Base-by-base conservation (phyloP, 78 protist species). In the Chrysochromulina parva region DNA sequence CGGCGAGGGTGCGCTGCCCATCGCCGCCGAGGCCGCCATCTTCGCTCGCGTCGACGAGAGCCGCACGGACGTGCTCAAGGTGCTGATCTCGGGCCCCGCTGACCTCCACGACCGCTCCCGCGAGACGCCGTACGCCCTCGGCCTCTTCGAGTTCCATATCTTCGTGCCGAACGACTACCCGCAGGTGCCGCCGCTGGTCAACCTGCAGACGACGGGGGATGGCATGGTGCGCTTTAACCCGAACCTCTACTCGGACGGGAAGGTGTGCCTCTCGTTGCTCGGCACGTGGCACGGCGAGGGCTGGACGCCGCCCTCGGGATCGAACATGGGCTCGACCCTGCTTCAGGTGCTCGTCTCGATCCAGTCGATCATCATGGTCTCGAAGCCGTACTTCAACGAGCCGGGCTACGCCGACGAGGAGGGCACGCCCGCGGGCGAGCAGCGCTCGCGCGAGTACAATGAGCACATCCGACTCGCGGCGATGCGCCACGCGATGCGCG, bases 371-470 rank as follows among this genome's bases (percentile, higher is more conserved):
- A 84, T 84, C 52, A 2, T 84, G 67, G 88, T 93, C 20, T 85
- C 91, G 7, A 91, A 92, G 50, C 97, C 97, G 2, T 96, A 91
- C 93, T 95, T 91, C 92, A 96, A 96, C 92, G 98, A 96, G 94
- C 97, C 98, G 19, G 98, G 97, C 16, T 95, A 76, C n/a, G 97
- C 95, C 53, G 28, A 54, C 52, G 88, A 82, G 66, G 55, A 17
- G n/a, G 55, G 55, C 57, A 48, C 84, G 24, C 55, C 81, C 19
- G 54, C 52, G 22, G 81, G 81, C 81, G 84, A 74, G 55, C 57
- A 7, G 55, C 55, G n/a, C 24, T 28, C 52, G 1, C 26, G n/a
- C 22, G 55, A 13, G 55, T 73, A 73, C 81, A 73, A 73, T 54
- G 54, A 47, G 22, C 54, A 3, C 81, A 10, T 73, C 24, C 81